Evolutionary conservation across 768 basidiomycete genomes (phyloP), one percentile per base, ranked within the genome.

Genomic region (Lactifluus volemus): DNA sequence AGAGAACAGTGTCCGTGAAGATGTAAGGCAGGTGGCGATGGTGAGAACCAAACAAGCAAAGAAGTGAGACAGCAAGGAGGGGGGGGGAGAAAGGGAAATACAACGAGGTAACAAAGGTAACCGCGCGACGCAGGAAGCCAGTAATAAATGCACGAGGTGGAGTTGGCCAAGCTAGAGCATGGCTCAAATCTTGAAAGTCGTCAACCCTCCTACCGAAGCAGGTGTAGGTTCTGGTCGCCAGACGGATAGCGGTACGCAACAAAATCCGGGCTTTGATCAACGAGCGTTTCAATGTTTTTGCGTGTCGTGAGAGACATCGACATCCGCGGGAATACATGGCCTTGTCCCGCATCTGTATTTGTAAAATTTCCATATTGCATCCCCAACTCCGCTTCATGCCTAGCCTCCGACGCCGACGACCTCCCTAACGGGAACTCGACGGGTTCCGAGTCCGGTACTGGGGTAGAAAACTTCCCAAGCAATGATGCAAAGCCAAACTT

Each of bases 191-290:
- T 5, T 19, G 29, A 25, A 36, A 29, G 14, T 38, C 14, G 39
- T 29, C 45, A 25, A 25, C 25, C 21, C 12, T 14, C 48, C 5
- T 65, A 81, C 66, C 78, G 81, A 58, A 87, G 67, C 45, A 88
- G 76, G 69, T 85, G 84, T 64, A 87, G 68, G 42, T 79, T 82
- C 66, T 88, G 85, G 66, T 88, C 85, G 64, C 78, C 81, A 14
- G 89, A 91, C 7, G 91, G 91, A 71, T 93, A 93, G 44, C 90
- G 83, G 70, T 92, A 92, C 4, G 90, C 88, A 61, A 92, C 84
- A 68, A 93, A 92, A 17, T 92, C 88, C 3, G 81, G 73, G 70
- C 91, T 89, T 72, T 89, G 91, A n/a, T 85, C 79, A n/a, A 93
- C 88, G 21, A 89, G 78, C 66, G 86, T 83, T 67, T 89, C 88